Percentiles rank a stretch among this genome's conserved stretches.
Evolutionary conservation across 495 filamentous ascomycete genomes (phyloP).

Genomic region (Neurospora tetrasperma): DNA sequence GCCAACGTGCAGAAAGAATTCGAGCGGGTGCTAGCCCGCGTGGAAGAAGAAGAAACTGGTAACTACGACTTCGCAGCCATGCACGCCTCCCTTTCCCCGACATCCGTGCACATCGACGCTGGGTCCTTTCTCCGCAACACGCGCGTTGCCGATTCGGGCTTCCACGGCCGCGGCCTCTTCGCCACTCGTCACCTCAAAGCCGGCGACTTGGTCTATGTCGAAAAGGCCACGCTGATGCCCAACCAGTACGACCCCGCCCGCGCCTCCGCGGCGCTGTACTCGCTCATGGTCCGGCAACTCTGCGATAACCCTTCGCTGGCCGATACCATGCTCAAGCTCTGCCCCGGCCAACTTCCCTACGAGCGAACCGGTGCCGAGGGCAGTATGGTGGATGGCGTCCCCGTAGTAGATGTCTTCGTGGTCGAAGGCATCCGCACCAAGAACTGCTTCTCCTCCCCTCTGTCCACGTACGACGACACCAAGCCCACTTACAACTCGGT

Average conservation of each 20-base stretch:
- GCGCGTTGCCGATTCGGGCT: constrained; percentile 7
- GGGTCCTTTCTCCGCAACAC: constrained; percentile 30
- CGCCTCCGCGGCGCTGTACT: constrained; percentile 32
- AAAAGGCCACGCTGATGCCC: constrained; percentile 41
- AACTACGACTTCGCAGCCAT: constrained; percentile 37
- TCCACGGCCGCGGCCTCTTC: constrained; percentile 39
- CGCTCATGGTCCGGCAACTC: constrained; percentile 35
- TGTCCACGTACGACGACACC: constrained; percentile 28
- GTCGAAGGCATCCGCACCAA: constrained; percentile 34
- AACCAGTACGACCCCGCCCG: constrained; percentile 25
- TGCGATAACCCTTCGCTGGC: constrained; percentile 39
- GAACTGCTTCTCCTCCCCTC: constrained; percentile 41
- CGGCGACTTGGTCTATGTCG: constrained; percentile 42
- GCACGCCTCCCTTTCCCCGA: constrained; percentile 21
- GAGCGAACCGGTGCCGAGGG: constrained; percentile 21
- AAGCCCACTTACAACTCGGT: constrained; percentile 12
- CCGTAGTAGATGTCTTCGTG: constrained; percentile 43
- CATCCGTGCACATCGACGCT: constrained; percentile 30
- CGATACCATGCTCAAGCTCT: constrained; percentile 28
- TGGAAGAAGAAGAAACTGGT: constrained; percentile 30
- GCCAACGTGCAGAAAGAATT: constrained; percentile 23
- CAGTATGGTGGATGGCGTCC: constrained; percentile 31
- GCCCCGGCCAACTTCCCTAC: constrained; percentile 25
- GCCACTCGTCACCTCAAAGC: constrained; percentile 35
- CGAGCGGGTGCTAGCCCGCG: constrained; percentile 22